Conservation (phyloP, 495 filamentous ascomycete species). For the Penicillium dipodomyicola region DNA sequence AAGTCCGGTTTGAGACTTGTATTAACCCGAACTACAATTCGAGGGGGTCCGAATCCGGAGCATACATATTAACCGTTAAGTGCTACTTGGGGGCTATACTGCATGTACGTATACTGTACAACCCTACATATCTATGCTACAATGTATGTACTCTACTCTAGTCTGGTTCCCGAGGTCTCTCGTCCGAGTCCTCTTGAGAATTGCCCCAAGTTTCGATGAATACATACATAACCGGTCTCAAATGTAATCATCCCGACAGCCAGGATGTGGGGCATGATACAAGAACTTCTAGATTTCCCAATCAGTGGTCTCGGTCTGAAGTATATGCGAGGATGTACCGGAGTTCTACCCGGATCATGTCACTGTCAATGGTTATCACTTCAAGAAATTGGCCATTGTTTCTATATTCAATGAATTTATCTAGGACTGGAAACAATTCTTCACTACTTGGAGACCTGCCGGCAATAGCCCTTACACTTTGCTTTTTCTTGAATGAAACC, state of each 20-base stretch:
- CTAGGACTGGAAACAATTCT: too few relatives aligned
- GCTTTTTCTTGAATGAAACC: neutral
- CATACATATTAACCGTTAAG: constrained; percentile 19
- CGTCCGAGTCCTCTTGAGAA: constrained; percentile 13
- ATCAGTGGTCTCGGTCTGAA: constrained; percentile 37
- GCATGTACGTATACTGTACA: neutral
- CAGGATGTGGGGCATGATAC: constrained; percentile 27
- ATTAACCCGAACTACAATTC: constrained; percentile 12
- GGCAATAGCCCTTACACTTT: constrained; percentile 1
- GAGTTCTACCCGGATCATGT: constrained; percentile 14
- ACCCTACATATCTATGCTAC: neutral
- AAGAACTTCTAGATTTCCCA: constrained; percentile 32
- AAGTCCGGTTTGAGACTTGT: constrained; percentile 16
- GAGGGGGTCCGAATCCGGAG: constrained; percentile 26
- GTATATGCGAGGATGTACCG: constrained; percentile 8
- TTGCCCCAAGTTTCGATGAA: constrained; percentile 10
- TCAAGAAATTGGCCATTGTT: neutral
- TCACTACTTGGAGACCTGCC: neutral
- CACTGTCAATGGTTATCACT: neutral
- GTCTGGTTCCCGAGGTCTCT: neutral
- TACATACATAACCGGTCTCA: constrained; percentile 2
- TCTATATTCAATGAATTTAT: neutral
- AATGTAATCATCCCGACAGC: constrained; percentile 13
- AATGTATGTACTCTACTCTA: neutral
- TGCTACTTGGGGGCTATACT: neutral